phyloP scores from a whole-genome alignment of 768 basidiomycete species.

The Cystobasidium onofrii region DNA sequence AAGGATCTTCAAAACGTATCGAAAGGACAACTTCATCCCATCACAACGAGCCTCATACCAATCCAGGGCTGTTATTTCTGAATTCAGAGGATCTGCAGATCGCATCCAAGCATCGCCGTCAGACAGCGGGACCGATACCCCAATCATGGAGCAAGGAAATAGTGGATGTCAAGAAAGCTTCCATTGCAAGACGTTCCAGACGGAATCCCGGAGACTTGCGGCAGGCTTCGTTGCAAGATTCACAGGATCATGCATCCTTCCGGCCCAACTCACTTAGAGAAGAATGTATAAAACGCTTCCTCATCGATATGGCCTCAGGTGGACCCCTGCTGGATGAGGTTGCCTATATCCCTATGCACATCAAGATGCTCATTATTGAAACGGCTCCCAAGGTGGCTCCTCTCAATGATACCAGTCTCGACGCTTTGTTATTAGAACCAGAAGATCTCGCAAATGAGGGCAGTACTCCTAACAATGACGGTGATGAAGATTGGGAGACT shows the following conservation, averaged over 20 bases:
- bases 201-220: neutral
- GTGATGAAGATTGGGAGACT: neutral
- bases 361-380: neutral
- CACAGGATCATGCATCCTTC: neutral
- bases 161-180: neutral
- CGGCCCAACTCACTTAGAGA: neutral
- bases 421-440: conserved; percentile 1
- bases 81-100: conserved; percentile 4
- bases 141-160: conserved; percentile 11
- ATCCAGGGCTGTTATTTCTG: neutral
- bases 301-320: neutral
- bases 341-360: conserved; percentile 1
- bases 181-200: neutral
- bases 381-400: conserved; percentile 1
- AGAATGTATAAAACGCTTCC: conserved; percentile 5
- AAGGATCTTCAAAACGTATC: neutral
- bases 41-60: neutral
- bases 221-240: neutral
- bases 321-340: neutral
- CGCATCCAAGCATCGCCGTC: neutral
- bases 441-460: neutral
- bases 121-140: conserved; percentile 16
- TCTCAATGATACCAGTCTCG: neutral
- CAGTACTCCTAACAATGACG: neutral
- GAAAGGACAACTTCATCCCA: neutral